Base-by-base conservation (phyloP, 352 stramenopile species). In the Phytophthora vignae region DNA sequence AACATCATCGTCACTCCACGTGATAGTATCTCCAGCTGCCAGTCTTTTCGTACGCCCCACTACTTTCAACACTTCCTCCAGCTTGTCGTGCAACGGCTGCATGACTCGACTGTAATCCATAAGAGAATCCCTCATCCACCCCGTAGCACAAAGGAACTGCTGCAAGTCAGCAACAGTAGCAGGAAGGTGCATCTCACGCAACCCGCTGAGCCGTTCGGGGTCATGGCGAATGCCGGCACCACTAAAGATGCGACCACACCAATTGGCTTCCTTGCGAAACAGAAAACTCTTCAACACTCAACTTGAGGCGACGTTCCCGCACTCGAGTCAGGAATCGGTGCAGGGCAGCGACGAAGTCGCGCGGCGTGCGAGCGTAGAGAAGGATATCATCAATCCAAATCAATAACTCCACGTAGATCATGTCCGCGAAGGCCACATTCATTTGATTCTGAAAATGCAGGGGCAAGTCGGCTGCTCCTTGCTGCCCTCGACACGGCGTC, bases 391-490 rank as follows among this genome's bases (percentile, higher is more conserved):
- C 38, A 17, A 44, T 17, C 38, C 38, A 44, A 17, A 44, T 17
- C 38, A 44, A 44, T 44, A 44, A 44, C 11, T n/a, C 14, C 38
- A 44, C 11, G 38, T 44, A 44, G 38, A 44, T 9, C 38, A 81
- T 67, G 2, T 55, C 42, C 3, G 4, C 22, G 22, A 73, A 67
- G 1, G 60, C 22, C 25, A n/a, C 15, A 9, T 82, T 40, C 40
- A 69, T 76, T 25, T 68, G 61, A 17, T 54, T 66, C 29, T 77
- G 64, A 27, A 77, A 74, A 36, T 72, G 49, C 0, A 64, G 17
- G 4, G 66, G 17, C 0, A 49, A 63, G 27, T 74, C 62, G 0
- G 4, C 64, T 0, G 29, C 42, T 19, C 60, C 63, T 53, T 69
- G 67, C 0, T 48, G 46, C 10, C 67, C 55, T 17, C 73, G 52